These are phyloP conservation scores for Diaporthe citri DNA, from an alignment of 2,329 filamentous ascomycete species.

Conservation along the genomic window DNA sequence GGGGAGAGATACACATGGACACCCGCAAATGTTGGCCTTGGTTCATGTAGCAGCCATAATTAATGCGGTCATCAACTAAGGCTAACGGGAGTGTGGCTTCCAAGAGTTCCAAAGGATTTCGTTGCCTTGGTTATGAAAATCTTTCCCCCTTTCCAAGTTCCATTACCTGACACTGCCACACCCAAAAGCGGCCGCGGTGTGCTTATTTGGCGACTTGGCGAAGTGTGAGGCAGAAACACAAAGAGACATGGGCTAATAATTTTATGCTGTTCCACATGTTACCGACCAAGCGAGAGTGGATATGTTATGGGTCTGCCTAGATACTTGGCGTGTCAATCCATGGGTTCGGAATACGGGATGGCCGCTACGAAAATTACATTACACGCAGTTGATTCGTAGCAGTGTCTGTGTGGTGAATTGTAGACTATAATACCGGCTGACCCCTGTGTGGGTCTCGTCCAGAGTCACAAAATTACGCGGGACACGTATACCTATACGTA, in stretches of 20 bases:
- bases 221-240: conserved; percentile 8
- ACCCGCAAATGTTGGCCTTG: neutral
- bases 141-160: conserved; percentile 1
- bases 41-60: neutral
- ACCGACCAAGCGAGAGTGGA: conserved; percentile 10
- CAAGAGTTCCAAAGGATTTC: neutral
- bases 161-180: neutral
- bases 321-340: conserved; percentile 21
- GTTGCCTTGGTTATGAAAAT: neutral
- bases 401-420: neutral
- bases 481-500: neutral
- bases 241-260: conserved; percentile 18
- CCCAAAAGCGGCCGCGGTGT: neutral
- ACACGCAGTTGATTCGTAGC: neutral
- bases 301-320: conserved; percentile 14
- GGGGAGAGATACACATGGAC: neutral
- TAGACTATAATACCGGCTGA: neutral
- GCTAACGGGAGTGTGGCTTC: neutral
- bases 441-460: conserved; percentile 15
- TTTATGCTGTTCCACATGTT: conserved; percentile 9
- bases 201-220: conserved; percentile 10
- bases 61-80: neutral
- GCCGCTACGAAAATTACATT: conserved; percentile 19
- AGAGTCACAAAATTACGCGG: neutral
- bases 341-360: neutral